Evolutionary conservation across 306 rosid genomes (phyloP).

Genomic region (Castanea crenata): DNA sequence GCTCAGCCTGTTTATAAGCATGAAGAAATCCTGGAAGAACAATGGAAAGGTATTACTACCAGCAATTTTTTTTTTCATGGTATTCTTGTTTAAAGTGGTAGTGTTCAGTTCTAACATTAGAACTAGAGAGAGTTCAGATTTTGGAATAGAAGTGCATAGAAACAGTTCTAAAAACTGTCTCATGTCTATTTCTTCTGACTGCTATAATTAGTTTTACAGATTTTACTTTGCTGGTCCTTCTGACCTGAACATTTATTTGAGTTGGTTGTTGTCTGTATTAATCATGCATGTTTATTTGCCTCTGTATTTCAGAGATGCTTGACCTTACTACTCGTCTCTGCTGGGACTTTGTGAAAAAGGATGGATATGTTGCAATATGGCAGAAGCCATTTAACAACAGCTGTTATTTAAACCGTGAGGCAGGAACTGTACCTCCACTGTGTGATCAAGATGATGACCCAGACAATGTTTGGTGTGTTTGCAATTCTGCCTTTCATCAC

Average conservation of each 20-base stretch:
- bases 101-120: background rate
- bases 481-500: constrained; percentile 14
- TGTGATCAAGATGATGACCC: constrained; percentile 83
- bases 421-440: constrained; percentile 75
- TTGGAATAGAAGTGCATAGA: background rate
- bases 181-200: constrained; percentile 5
- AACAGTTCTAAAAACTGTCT: background rate
- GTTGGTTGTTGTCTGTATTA: constrained; percentile 11
- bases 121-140: background rate
- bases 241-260: constrained; percentile 18
- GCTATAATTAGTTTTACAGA: background rate
- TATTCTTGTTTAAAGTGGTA: constrained; percentile 13
- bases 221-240: background rate
- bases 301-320: constrained; percentile 70
- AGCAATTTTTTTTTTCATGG: constrained; percentile 7
- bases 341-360: constrained; percentile 84
- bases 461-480: constrained; percentile 71
- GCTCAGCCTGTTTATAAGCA: constrained; percentile 99
- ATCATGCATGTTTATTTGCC: constrained; percentile 9
- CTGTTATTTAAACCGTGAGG: constrained; percentile 68
- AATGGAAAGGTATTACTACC: constrained; percentile 78
- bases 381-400: constrained; percentile 68
- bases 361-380: constrained; percentile 89
- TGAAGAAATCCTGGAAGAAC: constrained; percentile 81
- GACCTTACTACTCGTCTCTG: constrained; percentile 85